Evolutionary conservation across 2,329 filamentous ascomycete genomes (phyloP).

Genomic region (Teratosphaeria epicoccoides): DNA sequence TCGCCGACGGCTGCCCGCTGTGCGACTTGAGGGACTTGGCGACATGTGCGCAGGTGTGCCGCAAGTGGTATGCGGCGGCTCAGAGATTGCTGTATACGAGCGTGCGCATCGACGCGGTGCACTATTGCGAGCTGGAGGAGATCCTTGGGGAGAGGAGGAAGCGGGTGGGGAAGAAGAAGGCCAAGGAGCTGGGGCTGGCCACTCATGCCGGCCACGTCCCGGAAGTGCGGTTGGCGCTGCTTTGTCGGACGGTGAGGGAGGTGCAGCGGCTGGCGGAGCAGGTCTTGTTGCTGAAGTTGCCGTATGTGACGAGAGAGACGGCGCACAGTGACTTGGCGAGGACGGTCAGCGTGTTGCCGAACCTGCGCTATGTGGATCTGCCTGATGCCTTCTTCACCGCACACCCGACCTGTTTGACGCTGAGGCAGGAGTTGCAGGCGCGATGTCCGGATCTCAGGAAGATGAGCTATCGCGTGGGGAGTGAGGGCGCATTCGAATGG

Average conservation of each 20-base stretch:
- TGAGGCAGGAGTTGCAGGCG: constrained; percentile 75
- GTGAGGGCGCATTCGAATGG: constrained; percentile 65
- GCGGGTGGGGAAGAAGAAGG: constrained; percentile 38
- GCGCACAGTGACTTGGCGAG: constrained; percentile 75
- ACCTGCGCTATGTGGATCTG: constrained; percentile 79
- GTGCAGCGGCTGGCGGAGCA: constrained; percentile 58
- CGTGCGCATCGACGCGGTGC: constrained; percentile 84
- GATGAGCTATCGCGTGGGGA: constrained; percentile 73
- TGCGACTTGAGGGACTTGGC: constrained; percentile 85
- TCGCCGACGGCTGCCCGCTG: constrained; percentile 77
- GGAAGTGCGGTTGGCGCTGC: constrained; percentile 61
- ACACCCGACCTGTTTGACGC: constrained; percentile 60
- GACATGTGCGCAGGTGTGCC: constrained; percentile 64
- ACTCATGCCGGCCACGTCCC: constrained; percentile 72
- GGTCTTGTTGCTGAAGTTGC: constrained; percentile 74
- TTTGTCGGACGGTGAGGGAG: constrained; percentile 73
- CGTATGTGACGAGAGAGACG: constrained; percentile 89
- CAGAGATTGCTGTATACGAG: constrained; percentile 59
- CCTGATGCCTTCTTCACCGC: constrained; percentile 80
- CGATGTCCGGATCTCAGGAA: constrained; percentile 75
- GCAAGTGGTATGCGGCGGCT: constrained; percentile 56
- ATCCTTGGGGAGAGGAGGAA: constrained; percentile 69
- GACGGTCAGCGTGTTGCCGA: constrained; percentile 73
- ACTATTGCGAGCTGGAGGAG: constrained; percentile 85
- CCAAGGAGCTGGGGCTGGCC: constrained; percentile 45